Evolutionary conservation across 1,284 basidiomycete genomes (phyloP), one percentile per base, ranked within the genome.

Genomic region (Tilletia horrida): DNA sequence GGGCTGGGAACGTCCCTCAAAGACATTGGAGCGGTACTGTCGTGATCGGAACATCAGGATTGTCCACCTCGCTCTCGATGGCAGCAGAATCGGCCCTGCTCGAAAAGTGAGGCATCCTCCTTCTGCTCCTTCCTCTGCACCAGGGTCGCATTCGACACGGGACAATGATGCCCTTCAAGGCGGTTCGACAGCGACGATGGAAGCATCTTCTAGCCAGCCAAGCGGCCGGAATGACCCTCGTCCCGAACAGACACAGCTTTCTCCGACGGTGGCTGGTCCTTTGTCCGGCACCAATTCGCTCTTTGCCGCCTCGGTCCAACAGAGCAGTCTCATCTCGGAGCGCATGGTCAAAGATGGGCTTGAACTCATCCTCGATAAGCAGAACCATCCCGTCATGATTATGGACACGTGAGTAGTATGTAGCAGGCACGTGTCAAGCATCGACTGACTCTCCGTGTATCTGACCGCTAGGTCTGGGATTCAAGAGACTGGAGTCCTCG

Each of bases 261-360:
- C n/a, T n/a, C n/a, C 29, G 16, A 65, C 59, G 48, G 44, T 25
- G 31, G 48, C 48, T 40, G 35, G 35, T 4, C 35, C 35, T 40
- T 11, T 40, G 35, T 40, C 35, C 4, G 35, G 35, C 35, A 40
- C 11, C 35, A 40, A 40, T 11, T 40, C 35, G 4, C 48, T 52
- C 29, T 55, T 55, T 43, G 48, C 43, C 6, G 25, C 55, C 55
- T 59, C 55, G 7, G 29, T 65, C 14, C 66, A 68, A 29, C 63
- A 69, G 42, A 50, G 66, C 62, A 67, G 67, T n/a, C 62, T 69
- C 23, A 67, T 61, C 62, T 45, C 67, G 16, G 71, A 78, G 52
- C 69, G 74, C 23, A 75, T 77, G 25, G 70, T 78, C 40, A 80
- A 81, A 47, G 77, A 80, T 62, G 70, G 65, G 3, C 68, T 81